A percentile compares a stretch with the other conserved stretches of the same genome.
phyloP scores from a whole-genome alignment of 2,329 filamentous ascomycete genomes.

The Diplodia sapinea region DNA sequence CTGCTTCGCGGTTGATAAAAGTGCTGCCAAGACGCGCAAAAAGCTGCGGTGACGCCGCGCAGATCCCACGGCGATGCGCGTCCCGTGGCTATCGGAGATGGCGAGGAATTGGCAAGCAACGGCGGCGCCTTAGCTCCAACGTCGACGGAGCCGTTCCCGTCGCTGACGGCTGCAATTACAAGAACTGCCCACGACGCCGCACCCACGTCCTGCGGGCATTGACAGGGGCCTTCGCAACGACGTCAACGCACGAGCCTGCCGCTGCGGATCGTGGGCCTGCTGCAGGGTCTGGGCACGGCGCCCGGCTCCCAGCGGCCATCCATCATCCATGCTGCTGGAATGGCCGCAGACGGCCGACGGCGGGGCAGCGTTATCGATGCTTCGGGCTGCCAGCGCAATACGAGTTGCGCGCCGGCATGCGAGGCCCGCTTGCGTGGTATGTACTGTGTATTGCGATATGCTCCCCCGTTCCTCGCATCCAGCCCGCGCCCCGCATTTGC shows the following conservation, averaged over 20 bases:
- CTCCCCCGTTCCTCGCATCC: conserved; percentile 1
- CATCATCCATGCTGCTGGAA: neutral
- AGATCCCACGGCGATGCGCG: neutral
- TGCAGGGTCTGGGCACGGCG: conserved; percentile 8
- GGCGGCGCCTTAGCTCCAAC: conserved; percentile 23
- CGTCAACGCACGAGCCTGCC: conserved; percentile 3
- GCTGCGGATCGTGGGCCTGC: conserved; percentile 23
- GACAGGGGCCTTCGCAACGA: conserved; percentile 10
- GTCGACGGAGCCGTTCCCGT: conserved; percentile 14
- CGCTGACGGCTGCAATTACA: neutral
- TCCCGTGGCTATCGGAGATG: conserved; percentile 13
- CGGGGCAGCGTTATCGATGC: neutral
- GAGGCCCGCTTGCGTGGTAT: conserved; percentile 11
- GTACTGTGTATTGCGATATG: neutral
- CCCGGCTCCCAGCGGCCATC: neutral
- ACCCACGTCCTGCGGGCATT: neutral
- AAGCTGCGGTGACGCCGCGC: conserved; percentile 18
- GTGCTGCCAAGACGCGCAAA: conserved; percentile 18
- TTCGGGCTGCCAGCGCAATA: neutral
- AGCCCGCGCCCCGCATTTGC: conserved; percentile 12
- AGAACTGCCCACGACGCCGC: neutral
- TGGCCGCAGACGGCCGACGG: neutral
- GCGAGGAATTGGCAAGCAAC: conserved; percentile 25
- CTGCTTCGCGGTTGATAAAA: conserved; percentile 14
- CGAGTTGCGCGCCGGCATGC: conserved; percentile 7